A percentile compares a stretch with the other conserved stretches of the same genome.
Conservation (phyloP, 768 basidiomycete genomes). For the Boletus edulis region DNA sequence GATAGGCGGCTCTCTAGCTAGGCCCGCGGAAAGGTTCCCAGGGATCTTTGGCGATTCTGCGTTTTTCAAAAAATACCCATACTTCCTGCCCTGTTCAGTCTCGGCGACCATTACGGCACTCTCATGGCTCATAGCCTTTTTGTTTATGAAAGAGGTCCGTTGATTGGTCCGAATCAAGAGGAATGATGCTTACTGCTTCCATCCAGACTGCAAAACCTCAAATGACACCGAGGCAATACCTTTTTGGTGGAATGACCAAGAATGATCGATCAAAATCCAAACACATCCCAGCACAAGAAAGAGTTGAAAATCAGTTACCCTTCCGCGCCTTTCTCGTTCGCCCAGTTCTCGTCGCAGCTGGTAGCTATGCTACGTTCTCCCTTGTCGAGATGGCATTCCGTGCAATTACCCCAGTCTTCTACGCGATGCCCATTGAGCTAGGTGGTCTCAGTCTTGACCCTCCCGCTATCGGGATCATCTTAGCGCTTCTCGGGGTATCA, state of each 20-base stretch:
- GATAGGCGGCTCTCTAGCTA: constrained; percentile 63
- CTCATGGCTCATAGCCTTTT: constrained; percentile 46
- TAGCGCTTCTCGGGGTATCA: constrained; percentile 24
- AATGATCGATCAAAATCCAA: background rate
- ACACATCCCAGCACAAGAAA: background rate
- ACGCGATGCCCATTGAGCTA: constrained; percentile 28
- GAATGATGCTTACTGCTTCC: background rate
- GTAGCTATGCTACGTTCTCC: constrained; percentile 60
- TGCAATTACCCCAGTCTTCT: constrained; percentile 38
- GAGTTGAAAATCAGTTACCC: constrained; percentile 34
- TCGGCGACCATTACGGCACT: constrained; percentile 53
- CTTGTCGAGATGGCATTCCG: constrained; percentile 64
- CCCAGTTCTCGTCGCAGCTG: constrained; percentile 53
- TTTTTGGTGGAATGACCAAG: constrained; percentile 11
- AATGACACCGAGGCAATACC: constrained; percentile 15
- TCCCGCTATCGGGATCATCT: constrained; percentile 28
- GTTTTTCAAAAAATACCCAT: constrained; percentile 67
- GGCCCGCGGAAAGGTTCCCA: constrained; percentile 67
- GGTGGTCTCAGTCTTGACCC: constrained; percentile 30
- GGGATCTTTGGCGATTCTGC: constrained; percentile 48
- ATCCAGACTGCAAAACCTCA: constrained; percentile 15
- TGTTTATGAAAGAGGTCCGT: constrained; percentile 56
- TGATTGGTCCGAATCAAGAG: background rate
- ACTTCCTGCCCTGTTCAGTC: constrained; percentile 70
- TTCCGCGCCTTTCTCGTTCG: constrained; percentile 47